Evolutionary conservation across 129 eudicot species (phyloP).

Genomic region (carrot (Daucus carota)): DNA sequence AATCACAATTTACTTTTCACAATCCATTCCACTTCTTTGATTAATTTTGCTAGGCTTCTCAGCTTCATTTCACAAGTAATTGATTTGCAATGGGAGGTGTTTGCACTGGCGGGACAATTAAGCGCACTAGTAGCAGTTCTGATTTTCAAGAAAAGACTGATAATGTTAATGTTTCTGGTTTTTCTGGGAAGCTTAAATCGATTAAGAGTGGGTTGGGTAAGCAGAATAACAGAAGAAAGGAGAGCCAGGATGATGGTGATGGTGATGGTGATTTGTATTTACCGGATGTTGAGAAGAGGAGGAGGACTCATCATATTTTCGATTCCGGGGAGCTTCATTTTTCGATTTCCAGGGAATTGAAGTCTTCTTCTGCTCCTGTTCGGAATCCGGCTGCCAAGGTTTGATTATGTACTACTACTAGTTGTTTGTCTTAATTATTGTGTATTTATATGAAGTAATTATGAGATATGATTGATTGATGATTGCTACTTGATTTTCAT

Average conservation of each 20-base stretch:
- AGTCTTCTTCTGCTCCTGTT: slow-evolving; percentile 55
- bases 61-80: neutral
- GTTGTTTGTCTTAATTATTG: neutral
- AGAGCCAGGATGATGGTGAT: slow-evolving; percentile 20
- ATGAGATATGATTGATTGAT: neutral
- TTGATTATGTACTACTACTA: neutral
- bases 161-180: slow-evolving; percentile 16
- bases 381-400: slow-evolving; percentile 53
- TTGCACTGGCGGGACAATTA: slow-evolving; percentile 61
- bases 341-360: slow-evolving; percentile 70
- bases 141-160: slow-evolving; percentile 23
- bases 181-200: slow-evolving; percentile 64
- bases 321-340: slow-evolving; percentile 54
- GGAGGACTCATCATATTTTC: slow-evolving; percentile 28
- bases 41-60: neutral
- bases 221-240: slow-evolving; percentile 24
- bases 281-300: slow-evolving; percentile 25
- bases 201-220: slow-evolving; percentile 42
- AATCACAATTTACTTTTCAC: too few relatives aligned
- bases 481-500: neutral
- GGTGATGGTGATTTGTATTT: slow-evolving; percentile 15
- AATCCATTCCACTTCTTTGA: too few relatives aligned
- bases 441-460: neutral
- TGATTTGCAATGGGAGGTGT: slow-evolving; percentile 61
- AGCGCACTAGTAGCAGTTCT: slow-evolving; percentile 12